Evolutionary conservation across 2,329 filamentous ascomycete genomes (phyloP), one percentile per base, ranked within the genome.

Genomic region (Ophiostoma perfectum): DNA sequence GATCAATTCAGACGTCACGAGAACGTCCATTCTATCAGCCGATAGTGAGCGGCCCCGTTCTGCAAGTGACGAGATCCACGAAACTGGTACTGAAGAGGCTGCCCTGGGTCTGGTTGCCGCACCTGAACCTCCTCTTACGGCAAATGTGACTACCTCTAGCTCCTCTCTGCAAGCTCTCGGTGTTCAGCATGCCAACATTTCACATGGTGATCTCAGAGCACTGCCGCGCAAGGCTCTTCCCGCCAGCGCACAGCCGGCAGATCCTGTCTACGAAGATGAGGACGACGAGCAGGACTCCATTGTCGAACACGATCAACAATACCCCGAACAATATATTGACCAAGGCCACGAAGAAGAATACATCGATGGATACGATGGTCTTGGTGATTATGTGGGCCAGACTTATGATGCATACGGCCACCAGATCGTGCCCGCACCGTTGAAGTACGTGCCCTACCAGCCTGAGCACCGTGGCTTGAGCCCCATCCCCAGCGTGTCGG

Each of bases 401-500:
- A 75, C 77, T 63, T 79, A 81, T 72, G 78, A 80, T 65, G 86
- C 84, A 72, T 86, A 85, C 73, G 82, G 80, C 72, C 82, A 82
- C 3, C 87, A 89, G 72, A 85, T 89, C 70, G 87, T 89, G 2
- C 86, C 87, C 2, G 84, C 86, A 3, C 86, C 86, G 16, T 78
- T 88, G 41, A 86, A 85, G 72, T 90, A 90, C 73, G 82, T 88
- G n/a, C 86, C 89, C 1, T 89, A 91, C 71, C 84, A 88, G 73
- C 83, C 87, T 11, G 86, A 90, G 72, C 84, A 86, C 66, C 89
- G 91, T 58, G 89, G 88, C 11, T 79, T 96, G 65, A 97, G 93
- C 75, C 94, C 94, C 0, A 93, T 96, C 70, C 93, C 95, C 73
- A 97, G 93, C 74, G 91, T 97, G 16, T 94, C 92, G 11, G 95